Conservation (phyloP, 306 rosid genomes). For the Cicer bijugum region DNA sequence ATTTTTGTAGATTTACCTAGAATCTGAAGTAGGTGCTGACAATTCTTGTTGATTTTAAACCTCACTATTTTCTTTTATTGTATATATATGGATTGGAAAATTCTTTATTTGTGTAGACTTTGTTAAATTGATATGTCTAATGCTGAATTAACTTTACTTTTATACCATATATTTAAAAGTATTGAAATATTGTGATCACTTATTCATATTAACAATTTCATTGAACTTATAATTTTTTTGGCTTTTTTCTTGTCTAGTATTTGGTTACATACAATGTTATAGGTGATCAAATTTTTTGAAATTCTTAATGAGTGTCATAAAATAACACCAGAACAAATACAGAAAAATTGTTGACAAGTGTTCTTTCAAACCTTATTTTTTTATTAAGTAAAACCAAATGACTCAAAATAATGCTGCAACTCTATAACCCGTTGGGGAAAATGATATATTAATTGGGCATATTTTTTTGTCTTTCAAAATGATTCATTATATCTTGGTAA, state of each 20-base stretch:
- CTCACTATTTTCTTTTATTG: background rate
- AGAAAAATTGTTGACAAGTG: background rate
- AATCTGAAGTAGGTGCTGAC: too few species aligned
- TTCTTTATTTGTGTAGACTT: too few species aligned
- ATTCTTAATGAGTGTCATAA: background rate
- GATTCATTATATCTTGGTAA: background rate
- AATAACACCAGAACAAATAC: background rate
- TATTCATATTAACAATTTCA: background rate
- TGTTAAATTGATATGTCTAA: background rate
- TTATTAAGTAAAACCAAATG: background rate
- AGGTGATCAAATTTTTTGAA: background rate
- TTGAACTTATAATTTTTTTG: background rate
- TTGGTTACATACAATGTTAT: background rate
- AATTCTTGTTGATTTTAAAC: constrained; percentile 26
- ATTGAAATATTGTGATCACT: background rate
- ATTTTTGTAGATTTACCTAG: too few species aligned
- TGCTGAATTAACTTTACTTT: background rate
- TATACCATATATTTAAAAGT: background rate
- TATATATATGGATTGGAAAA: too few species aligned
- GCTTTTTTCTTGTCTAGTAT: background rate
- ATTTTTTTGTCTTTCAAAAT: too few species aligned
- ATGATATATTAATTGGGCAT: background rate
- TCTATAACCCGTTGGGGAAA: constrained; percentile 3
- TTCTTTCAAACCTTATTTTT: background rate
- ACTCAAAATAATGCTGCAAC: background rate